Conservation (phyloP, 768 basidiomycete genomes). For the Tylopilus plumbeoviolaceoides region DNA sequence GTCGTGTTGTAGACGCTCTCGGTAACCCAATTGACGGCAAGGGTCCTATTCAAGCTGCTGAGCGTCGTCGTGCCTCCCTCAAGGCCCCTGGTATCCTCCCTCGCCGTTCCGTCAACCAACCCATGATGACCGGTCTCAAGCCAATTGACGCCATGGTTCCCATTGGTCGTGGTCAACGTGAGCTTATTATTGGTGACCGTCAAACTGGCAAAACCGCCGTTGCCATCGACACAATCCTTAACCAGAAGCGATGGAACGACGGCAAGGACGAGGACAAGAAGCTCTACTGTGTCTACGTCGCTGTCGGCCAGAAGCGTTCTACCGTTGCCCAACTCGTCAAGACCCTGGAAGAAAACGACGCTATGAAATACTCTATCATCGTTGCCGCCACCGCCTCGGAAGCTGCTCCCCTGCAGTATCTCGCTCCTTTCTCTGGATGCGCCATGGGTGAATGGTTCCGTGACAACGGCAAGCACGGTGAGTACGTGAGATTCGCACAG, state of each 20-base stretch:
- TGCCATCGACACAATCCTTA: constrained; percentile 99
- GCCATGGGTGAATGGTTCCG: constrained; percentile 99
- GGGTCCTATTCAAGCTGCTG: constrained; percentile 89
- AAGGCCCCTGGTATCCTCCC: constrained; percentile 99
- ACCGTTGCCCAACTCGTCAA: constrained; percentile 99
- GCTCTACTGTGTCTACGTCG: constrained; percentile 99
- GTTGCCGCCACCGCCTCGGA: constrained; percentile 99
- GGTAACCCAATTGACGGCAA: constrained; percentile 99
- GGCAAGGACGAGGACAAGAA: constrained; percentile 96
- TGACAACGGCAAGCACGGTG: constrained; percentile 99
- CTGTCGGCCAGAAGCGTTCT: constrained; percentile 98
- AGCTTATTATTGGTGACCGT: constrained; percentile 99
- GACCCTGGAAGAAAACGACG: constrained; percentile 99
- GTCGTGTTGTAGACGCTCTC: constrained; percentile 98
- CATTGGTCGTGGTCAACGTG: constrained; percentile 99
- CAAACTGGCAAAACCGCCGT: constrained; percentile 99
- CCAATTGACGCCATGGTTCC: constrained; percentile 99
- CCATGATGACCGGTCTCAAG: constrained; percentile 99
- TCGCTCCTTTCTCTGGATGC: constrained; percentile 99
- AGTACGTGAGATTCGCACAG: constrained; percentile 18
- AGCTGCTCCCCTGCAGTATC: constrained; percentile 98
- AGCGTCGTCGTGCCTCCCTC: constrained; percentile 95
- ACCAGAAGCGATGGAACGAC: constrained; percentile 99
- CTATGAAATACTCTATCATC: constrained; percentile 99
- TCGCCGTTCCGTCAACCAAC: constrained; percentile 99